These are phyloP conservation scores for Annona squamosa DNA, from an alignment of 164 flowering plant species.

Conservation along the genomic window DNA sequence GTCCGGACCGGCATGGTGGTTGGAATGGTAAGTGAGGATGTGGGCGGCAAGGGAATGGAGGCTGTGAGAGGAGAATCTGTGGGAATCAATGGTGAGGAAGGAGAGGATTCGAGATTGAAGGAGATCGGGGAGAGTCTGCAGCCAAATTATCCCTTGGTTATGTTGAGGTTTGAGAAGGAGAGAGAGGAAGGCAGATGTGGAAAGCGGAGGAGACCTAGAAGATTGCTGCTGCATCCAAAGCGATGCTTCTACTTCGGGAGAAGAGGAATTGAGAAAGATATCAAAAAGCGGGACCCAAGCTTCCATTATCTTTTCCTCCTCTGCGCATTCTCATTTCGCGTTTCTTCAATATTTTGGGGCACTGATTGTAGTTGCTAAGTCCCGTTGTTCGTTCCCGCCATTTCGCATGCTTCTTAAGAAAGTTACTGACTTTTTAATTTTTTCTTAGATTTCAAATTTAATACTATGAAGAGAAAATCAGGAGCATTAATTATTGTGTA, in stretches of 20 bases:
- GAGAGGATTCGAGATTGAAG: constrained; percentile 59
- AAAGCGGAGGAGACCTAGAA: constrained; percentile 27
- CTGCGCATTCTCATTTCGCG: not conserved
- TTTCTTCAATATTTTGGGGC: not conserved
- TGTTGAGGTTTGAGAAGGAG: constrained; percentile 39
- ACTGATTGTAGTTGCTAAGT: not conserved
- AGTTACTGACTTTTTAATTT: too few species aligned
- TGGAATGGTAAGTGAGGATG: constrained; percentile 26
- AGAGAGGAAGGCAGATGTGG: constrained; percentile 40
- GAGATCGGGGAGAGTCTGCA: constrained; percentile 52
- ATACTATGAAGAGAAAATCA: too few species aligned
- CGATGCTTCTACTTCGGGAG: constrained; percentile 63
- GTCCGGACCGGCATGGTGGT: constrained; percentile 20
- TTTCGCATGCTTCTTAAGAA: too few species aligned
- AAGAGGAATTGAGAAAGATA: constrained; percentile 54
- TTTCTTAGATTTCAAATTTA: too few species aligned
- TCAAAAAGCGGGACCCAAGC: constrained; percentile 58
- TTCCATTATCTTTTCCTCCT: not conserved
- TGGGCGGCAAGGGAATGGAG: constrained; percentile 35
- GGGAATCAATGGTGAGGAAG: constrained; percentile 43
- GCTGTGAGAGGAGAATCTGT: constrained; percentile 34
- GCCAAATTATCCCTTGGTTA: constrained; percentile 43
- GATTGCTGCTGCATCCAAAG: constrained; percentile 46
- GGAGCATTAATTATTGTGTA: too few species aligned
- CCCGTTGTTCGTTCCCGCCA: not conserved